phyloP scores from a whole-genome alignment of 2,329 filamentous ascomycete species.

The Xylogone sp. region DNA sequence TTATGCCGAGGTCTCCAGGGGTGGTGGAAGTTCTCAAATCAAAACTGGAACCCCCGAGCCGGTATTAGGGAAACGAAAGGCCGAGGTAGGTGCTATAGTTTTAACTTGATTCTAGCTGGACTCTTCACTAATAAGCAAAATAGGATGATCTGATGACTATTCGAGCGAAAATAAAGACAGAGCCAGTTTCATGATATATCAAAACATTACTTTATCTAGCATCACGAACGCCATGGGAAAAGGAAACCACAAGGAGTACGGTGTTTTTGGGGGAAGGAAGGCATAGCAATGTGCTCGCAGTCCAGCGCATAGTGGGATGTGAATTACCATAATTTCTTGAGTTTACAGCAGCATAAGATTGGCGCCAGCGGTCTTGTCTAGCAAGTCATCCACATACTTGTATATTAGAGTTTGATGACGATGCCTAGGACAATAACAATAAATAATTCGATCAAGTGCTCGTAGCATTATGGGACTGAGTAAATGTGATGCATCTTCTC shows the following conservation, averaged over 20 bases:
- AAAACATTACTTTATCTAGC: no score
- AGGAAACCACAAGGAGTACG: background rate
- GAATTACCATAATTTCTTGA: background rate
- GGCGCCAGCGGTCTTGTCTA: background rate
- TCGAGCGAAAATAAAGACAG: slow-evolving; percentile 26
- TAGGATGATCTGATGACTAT: slow-evolving; percentile 24
- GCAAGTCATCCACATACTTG: background rate
- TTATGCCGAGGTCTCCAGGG: slow-evolving; percentile 74
- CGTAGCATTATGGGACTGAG: no score
- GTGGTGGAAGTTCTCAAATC: slow-evolving; percentile 45
- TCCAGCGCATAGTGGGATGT: background rate
- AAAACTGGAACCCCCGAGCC: slow-evolving; percentile 57
- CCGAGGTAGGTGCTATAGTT: slow-evolving; percentile 49
- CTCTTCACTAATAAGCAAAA: slow-evolving; percentile 3
- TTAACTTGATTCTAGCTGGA: background rate
- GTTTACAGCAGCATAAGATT: background rate
- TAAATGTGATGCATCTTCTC: no score
- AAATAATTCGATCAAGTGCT: no score
- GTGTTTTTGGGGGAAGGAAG: background rate
- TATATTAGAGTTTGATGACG: background rate
- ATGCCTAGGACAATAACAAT: background rate
- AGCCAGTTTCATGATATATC: slow-evolving; percentile 8
- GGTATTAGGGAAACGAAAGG: slow-evolving; percentile 71
- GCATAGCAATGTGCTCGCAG: no score
- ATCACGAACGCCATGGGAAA: background rate